Conservation (phyloP, 768 basidiomycete genomes). For the Dacryopinax spathularia region DNA sequence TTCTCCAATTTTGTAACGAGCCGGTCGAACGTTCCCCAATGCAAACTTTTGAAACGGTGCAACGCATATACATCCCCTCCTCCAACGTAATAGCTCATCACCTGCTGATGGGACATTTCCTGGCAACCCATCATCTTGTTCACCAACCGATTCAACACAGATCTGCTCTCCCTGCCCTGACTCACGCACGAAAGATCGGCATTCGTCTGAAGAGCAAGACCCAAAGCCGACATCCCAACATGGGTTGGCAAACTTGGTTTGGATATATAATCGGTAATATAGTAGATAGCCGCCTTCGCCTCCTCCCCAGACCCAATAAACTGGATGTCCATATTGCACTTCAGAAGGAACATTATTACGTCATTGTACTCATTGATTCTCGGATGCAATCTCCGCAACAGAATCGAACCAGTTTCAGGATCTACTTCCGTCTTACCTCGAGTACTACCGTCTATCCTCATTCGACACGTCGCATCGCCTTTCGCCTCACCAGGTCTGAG, state of each 20-base stretch:
- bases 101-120: constrained; percentile 30
- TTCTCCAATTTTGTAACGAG: constrained; percentile 18
- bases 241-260: constrained; percentile 32
- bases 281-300: constrained; percentile 33
- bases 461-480: background rate
- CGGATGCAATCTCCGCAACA: constrained; percentile 25
- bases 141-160: constrained; percentile 27
- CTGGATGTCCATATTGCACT: constrained; percentile 38
- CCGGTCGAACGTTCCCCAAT: constrained; percentile 26
- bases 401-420: constrained; percentile 11
- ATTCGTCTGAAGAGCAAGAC: constrained; percentile 24
- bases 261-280: constrained; percentile 39
- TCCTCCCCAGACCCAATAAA: constrained; percentile 29
- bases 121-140: constrained; percentile 27
- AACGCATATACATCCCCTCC: constrained; percentile 28
- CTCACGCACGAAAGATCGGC: constrained; percentile 12
- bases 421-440: constrained; percentile 17
- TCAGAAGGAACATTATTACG: constrained; percentile 25
- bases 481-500: background rate
- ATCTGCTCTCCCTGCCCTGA: constrained; percentile 19
- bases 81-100: constrained; percentile 25
- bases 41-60: constrained; percentile 25
- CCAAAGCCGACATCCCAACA: constrained; percentile 29
- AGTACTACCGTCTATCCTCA: background rate
- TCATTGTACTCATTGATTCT: constrained; percentile 33